Evolutionary conservation across 768 basidiomycete genomes (phyloP), one percentile per base, ranked within the genome.

Genomic region (Phaeotremella fagi): DNA sequence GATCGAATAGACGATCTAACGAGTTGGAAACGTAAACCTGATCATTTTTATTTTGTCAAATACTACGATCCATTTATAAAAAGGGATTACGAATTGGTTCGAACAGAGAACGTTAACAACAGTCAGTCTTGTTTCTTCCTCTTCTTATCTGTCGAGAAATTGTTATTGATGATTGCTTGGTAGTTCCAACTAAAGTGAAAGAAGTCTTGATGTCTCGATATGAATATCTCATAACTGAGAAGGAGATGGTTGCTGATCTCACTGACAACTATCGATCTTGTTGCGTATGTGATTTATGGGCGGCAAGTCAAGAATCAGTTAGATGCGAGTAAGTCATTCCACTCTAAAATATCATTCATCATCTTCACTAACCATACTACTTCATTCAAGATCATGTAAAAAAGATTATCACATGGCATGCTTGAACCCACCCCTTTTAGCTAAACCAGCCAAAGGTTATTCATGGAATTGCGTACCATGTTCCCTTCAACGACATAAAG

Each of bases 61-160:
- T 80, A 97, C 25, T 99, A 94, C 72, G 94, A 98, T 78, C 90
- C 91, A 48, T 97, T 94, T 76, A 89, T 97, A 77, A 91, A 94
- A 79, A 88, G 88, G 75, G 92, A 97, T 76, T 97, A 94, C 75
- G 95, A 98, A 73, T 87, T 97, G 63, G 85, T 99, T 48, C 85
- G 86, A 55, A 82, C 89, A 26, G 81, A 82, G 35, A 87, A 85
- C 65, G 85, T 95, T 57, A 82, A 85, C 53, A 99, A 99, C 74
- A 78, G 94, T 98, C 73, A 70, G 90, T 80, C 27, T 15, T 23
- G 22, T 22, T 12, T n/a, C 22, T 36, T 16, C 15, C 18, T n/a
- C n/a, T n/a, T n/a, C n/a, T n/a, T n/a, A n/a, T n/a, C n/a, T n/a
- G n/a, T n/a, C n/a, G n/a, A n/a, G n/a, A n/a, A n/a, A n/a, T n/a